Percentiles rank a stretch among this genome's conserved stretches.
These are phyloP conservation scores for Rhizophora mangle DNA, from an alignment of 345 rosid genomes.

Conservation along the genomic window DNA sequence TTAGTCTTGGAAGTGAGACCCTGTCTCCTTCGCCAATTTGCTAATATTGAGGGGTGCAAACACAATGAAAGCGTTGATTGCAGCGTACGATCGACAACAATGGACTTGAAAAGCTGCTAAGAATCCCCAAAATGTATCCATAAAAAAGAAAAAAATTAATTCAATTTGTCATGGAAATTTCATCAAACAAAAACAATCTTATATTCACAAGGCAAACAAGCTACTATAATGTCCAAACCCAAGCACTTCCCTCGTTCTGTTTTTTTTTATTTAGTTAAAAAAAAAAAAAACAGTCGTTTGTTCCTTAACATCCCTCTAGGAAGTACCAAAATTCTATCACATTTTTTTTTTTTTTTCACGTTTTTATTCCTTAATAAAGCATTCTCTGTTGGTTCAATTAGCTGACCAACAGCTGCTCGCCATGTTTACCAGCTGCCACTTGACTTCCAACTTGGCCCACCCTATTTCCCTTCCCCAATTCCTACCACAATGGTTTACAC, in stretches of 20 bases:
- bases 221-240: background rate
- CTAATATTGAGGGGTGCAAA: no score
- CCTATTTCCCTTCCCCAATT: constrained; percentile 10
- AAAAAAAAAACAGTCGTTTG: background rate
- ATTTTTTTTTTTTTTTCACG: background rate
- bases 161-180: background rate
- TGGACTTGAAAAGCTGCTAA: no score
- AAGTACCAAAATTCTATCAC: background rate
- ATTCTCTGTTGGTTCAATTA: constrained; percentile 12
- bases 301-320: background rate
- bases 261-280: background rate
- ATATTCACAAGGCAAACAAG: constrained; percentile 18
- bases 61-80: no score
- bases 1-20: no score
- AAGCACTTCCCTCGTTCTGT: background rate
- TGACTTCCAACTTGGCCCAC: constrained; percentile 29
- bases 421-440: constrained; percentile 39
- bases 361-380: background rate
- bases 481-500: constrained; percentile 15
- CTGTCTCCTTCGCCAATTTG: no score
- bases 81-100: no score
- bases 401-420: constrained; percentile 29
- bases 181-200: no score
- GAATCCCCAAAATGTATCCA: background rate
- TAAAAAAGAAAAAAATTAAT: background rate